Conservation (phyloP, 345 rosid species). For the Rhizophora apiculata region DNA sequence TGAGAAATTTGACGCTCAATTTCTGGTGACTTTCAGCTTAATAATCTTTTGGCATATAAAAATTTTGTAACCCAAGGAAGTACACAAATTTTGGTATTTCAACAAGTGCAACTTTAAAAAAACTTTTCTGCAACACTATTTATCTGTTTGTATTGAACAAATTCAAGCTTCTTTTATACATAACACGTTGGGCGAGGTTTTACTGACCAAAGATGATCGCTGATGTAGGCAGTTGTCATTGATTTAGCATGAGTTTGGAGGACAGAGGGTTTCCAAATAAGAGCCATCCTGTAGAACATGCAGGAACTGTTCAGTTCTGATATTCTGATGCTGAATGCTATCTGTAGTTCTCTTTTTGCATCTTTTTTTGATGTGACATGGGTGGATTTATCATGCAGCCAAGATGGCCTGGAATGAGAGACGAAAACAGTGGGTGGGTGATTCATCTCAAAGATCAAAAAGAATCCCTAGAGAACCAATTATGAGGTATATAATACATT, state of each 20-base stretch:
- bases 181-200: too few relatives aligned
- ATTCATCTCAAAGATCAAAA: slow-evolving; percentile 26
- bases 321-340: neutral
- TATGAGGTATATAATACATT: slow-evolving; percentile 25
- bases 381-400: slow-evolving; percentile 21
- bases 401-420: slow-evolving; percentile 37
- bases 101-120: neutral
- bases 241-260: too few relatives aligned
- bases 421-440: slow-evolving; percentile 39
- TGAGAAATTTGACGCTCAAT: neutral
- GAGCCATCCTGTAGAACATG: too few relatives aligned
- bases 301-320: neutral
- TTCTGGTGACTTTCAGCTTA: neutral
- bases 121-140: too few relatives aligned
- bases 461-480: slow-evolving; percentile 32
- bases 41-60: too few relatives aligned
- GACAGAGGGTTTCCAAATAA: neutral
- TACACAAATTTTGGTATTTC: too few relatives aligned
- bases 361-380: neutral
- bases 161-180: too few relatives aligned
- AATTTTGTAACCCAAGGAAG: too few relatives aligned
- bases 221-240: too few relatives aligned
- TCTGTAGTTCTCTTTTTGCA: neutral
- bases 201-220: too few relatives aligned
- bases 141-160: too few relatives aligned